phyloP scores from a whole-genome alignment of 2,329 filamentous ascomycete genomes.

The Aspergillus novofumigatus region DNA sequence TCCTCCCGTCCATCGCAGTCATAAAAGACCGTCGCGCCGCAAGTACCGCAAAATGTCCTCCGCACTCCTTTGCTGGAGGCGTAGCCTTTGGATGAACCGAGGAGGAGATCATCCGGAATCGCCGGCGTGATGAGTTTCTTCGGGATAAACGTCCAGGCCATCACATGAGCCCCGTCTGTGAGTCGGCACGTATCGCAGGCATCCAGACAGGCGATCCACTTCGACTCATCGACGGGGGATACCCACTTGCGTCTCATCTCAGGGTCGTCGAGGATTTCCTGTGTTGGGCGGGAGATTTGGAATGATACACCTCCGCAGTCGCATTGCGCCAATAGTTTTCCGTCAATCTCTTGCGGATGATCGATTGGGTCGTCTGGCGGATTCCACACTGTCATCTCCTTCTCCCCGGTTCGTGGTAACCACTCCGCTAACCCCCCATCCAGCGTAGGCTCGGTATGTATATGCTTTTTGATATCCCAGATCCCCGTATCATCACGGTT shows the following conservation, averaged over 20 bases:
- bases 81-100: constrained; percentile 40
- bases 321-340: constrained; percentile 36
- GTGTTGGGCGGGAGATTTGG: constrained; percentile 36
- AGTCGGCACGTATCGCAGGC: constrained; percentile 40
- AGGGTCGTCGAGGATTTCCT: constrained; percentile 26
- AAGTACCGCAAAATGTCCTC: constrained; percentile 43
- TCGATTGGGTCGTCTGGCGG: neutral
- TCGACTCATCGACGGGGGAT: constrained; percentile 11
- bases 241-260: constrained; percentile 12
- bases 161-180: constrained; percentile 35
- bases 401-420: constrained; percentile 13
- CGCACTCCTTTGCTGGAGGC: constrained; percentile 32
- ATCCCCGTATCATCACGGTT: constrained; percentile 9
- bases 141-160: constrained; percentile 42
- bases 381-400: constrained; percentile 12
- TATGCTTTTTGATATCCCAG: constrained; percentile 18
- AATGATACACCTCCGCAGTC: constrained; percentile 45
- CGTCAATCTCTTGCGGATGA: neutral
- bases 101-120: constrained; percentile 14
- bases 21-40: constrained; percentile 45
- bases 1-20: constrained; percentile 28
- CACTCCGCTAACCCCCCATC: constrained; percentile 17
- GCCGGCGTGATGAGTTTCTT: constrained; percentile 29
- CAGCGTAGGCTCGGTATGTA: constrained; percentile 13
- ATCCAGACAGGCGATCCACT: constrained; percentile 25